Evolutionary conservation across 2,329 filamentous ascomycete genomes (phyloP).

Genomic region (Lachnellula suecica): DNA sequence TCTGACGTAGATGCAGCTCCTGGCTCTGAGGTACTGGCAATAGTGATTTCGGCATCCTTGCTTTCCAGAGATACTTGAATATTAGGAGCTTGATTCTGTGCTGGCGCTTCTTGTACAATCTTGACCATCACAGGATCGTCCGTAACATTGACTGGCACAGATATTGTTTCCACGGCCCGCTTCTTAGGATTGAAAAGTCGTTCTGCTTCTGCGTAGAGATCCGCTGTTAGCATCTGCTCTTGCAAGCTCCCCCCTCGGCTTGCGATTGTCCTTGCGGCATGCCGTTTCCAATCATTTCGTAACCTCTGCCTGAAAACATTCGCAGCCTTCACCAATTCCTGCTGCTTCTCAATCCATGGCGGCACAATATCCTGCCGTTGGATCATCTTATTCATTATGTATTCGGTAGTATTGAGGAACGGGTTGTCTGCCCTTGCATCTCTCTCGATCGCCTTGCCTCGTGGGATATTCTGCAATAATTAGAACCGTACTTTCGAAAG

Average conservation of each 20-base stretch:
- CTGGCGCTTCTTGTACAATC: slow-evolving; percentile 38
- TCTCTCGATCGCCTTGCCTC: slow-evolving; percentile 77
- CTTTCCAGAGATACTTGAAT: slow-evolving; percentile 20
- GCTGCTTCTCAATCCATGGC: slow-evolving; percentile 98
- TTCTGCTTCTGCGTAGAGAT: slow-evolving; percentile 76
- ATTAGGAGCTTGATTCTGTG: slow-evolving; percentile 5
- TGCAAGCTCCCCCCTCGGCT: slow-evolving; percentile 73
- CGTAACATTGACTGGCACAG: slow-evolving; percentile 46
- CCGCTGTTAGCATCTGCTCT: slow-evolving; percentile 69
- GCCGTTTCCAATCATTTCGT: slow-evolving; percentile 79
- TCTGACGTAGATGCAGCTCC: no score
- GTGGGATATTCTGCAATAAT: slow-evolving; percentile 62
- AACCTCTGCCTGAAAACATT: slow-evolving; percentile 72
- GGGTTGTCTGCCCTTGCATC: slow-evolving; percentile 82
- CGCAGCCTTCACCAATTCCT: slow-evolving; percentile 73
- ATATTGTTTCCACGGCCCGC: slow-evolving; percentile 45
- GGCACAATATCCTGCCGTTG: slow-evolving; percentile 93
- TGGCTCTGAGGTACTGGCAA: slow-evolving; percentile 1
- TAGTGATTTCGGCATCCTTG: slow-evolving; percentile 6
- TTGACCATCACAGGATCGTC: slow-evolving; percentile 50
- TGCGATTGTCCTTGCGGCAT: slow-evolving; percentile 76
- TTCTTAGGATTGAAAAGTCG: slow-evolving; percentile 58
- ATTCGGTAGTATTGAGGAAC: slow-evolving; percentile 94
- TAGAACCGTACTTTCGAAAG: not conserved
- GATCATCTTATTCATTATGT: slow-evolving; percentile 98